Evolutionary conservation across 768 basidiomycete species (phyloP), one percentile per base, ranked within the genome.

Genomic region (Phlebiopsis flavidoalba): DNA sequence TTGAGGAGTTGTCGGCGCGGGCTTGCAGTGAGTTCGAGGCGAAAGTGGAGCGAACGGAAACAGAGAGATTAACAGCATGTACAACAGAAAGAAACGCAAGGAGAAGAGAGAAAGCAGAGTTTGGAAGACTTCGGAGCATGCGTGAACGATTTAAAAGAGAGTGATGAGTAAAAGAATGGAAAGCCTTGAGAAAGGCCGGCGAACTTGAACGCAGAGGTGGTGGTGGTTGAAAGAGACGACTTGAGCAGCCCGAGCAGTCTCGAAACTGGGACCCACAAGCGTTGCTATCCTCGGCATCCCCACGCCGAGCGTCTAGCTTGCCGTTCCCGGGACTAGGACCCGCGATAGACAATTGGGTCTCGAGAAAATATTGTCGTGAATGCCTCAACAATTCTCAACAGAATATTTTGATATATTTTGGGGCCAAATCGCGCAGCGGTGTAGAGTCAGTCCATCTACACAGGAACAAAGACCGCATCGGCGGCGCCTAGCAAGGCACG

Each of bases 41-140:
- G 47, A 35, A 57, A 10, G 61, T 43, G n/a, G 66, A 47, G 58
- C 63, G 72, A 37, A 71, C 65, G 55, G 62, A 57, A 60, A 78
- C 69, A 0, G 74, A 71, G 47, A 79, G 66, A 46, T 64, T 70
- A 43, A 73, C 36, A 35, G 77, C 77, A 64, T 64, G 63, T 21
- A 62, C 64, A 67, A 61, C 60, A 45, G 55, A 57, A 47, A 53
- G 58, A 47, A 57, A 51, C 61, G 62, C 48, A 63, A 67, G 55
- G 54, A 66, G 35, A 58, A 63, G 40, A 36, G 45, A 53, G 19
- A 63, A 53, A 55, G 66, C 64, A 60, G 61, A 61, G 59, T 60
- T 45, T 48, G 65, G 59, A 56, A 68, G 60, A 57, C 63, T 47
- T 43, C 61, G 57, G 54, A 66, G 56, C 70, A 69, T 69, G 43